Evolutionary conservation across 1,284 basidiomycete genomes (phyloP), one percentile per base, ranked within the genome.

Genomic region (Moesziomyces sp.): DNA sequence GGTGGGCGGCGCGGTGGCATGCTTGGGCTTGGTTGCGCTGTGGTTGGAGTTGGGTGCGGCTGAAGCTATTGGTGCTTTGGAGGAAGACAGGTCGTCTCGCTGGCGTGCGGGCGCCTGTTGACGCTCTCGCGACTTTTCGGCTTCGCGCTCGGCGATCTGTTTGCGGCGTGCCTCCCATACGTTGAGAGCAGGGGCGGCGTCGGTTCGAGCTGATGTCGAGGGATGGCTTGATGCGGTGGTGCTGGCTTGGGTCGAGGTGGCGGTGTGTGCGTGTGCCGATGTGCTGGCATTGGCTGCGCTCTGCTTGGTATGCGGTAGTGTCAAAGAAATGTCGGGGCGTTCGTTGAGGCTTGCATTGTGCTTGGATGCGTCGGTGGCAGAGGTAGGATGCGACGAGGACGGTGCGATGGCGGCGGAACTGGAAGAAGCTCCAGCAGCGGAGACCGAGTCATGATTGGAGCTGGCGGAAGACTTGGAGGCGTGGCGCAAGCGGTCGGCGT

Each of bases 111-210:
- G 30, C 2, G 46, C 14, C 13, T 67, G 55, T 35, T 62, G 60
- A 19, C 51, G 60, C 51, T 65, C 55, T 24, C 56, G 35, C 45
- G 63, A 58, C 44, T 59, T 63, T 28, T 68, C 69, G 43, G 63
- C 66, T 40, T 69, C 63, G 30, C 66, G 71, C 26, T 76, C 70
- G 13, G 73, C 63, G 40, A 77, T 43, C 46, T 73, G 73, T 59
- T 68, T 76, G 44, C 66, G 56, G 7, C 77, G 52, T 14, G 61
- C 70, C 40, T 79, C 77, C 77, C 77, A 79, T 16, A 79, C 58
- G 44, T 79, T 79, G 51, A 76, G 50, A 1, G 62, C 35, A 13
- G 74, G 65, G 3, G 28, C 58, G 13, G 52, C 40, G 38, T 19
- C 45, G 35, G 58, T 45, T 4, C 19, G 23, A 21, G 55, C 24